phyloP scores from a whole-genome alignment of 495 filamentous ascomycete species.

The Cladorrhinum samala region DNA sequence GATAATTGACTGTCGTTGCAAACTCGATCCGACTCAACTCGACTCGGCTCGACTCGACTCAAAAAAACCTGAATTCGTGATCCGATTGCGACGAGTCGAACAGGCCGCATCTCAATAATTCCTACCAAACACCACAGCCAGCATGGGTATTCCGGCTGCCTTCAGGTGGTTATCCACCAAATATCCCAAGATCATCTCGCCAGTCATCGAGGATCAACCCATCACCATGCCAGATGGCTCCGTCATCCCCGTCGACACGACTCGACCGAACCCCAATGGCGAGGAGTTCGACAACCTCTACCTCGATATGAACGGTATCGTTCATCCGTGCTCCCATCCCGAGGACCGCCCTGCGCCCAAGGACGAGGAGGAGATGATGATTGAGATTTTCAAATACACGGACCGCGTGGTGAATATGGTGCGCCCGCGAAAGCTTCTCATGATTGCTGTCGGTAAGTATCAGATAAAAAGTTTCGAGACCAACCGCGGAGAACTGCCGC shows the following conservation, averaged over 20 bases:
- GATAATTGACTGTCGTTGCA: background rate
- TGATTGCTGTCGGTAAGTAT: slow-evolving; percentile 91
- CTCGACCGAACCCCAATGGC: slow-evolving; percentile 88
- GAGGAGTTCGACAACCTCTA: slow-evolving; percentile 98
- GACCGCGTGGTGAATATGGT: slow-evolving; percentile 98
- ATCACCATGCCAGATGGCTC: slow-evolving; percentile 68
- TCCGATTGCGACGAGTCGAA: too few relatives aligned
- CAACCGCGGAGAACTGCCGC: too few relatives aligned
- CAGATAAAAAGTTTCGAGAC: too few relatives aligned
- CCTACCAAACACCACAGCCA: too few relatives aligned
- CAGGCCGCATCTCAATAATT: too few relatives aligned
- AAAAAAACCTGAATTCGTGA: too few relatives aligned
- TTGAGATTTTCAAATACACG: slow-evolving; percentile 94
- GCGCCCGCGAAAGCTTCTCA: slow-evolving; percentile 85
- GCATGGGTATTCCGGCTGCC: slow-evolving; percentile 90
- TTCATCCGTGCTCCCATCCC: slow-evolving; percentile 97
- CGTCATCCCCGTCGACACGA: slow-evolving; percentile 74
- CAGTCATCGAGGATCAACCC: slow-evolving; percentile 80
- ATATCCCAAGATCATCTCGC: slow-evolving; percentile 91
- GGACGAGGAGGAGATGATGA: slow-evolving; percentile 98
- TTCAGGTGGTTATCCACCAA: slow-evolving; percentile 93
- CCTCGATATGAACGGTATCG: slow-evolving; percentile 99
- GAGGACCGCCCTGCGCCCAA: slow-evolving; percentile 86
- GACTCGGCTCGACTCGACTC: too few relatives aligned
- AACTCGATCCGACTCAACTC: background rate